A percentile compares a stretch with the other conserved stretches of the same genome.
phyloP scores from a whole-genome alignment of 2,329 filamentous ascomycete species.

The Sporothrix curviconia region DNA sequence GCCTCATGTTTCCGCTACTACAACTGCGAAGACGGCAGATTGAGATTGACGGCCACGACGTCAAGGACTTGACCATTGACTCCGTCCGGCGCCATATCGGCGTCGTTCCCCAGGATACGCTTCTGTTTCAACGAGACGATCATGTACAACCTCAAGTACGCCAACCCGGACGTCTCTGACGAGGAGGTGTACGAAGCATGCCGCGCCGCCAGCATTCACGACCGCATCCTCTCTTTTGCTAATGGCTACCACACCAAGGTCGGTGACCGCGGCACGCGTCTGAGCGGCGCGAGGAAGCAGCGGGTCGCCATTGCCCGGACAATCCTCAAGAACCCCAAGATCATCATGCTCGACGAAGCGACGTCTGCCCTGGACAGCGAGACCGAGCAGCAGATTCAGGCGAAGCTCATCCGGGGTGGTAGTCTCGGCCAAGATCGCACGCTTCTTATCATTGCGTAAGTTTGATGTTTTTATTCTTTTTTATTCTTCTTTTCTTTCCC shows the following conservation, averaged over 20 bases:
- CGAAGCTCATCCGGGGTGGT: constrained; percentile 58
- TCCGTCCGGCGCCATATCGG: constrained; percentile 88
- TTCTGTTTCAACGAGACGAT: constrained; percentile 52
- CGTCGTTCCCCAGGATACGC: constrained; percentile 93
- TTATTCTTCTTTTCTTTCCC: neutral
- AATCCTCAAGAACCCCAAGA: constrained; percentile 61
- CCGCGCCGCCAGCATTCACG: constrained; percentile 48
- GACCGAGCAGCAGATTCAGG: constrained; percentile 52
- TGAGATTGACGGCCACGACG: constrained; percentile 74
- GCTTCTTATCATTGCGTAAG: constrained; percentile 87
- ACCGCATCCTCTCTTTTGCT: constrained; percentile 46
- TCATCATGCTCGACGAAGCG: constrained; percentile 65
- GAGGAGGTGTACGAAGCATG: constrained; percentile 46
- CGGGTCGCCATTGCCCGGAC: constrained; percentile 57
- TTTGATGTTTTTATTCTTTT: constrained; percentile 20
- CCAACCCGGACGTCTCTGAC: constrained; percentile 41
- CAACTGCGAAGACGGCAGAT: constrained; percentile 75
- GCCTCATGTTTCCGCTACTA: constrained; percentile 96
- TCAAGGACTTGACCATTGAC: constrained; percentile 83
- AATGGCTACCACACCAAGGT: constrained; percentile 49
- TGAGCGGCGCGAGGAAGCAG: constrained; percentile 57
- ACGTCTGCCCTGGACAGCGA: constrained; percentile 62
- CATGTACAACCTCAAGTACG: constrained; percentile 50
- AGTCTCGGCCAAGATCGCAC: constrained; percentile 76
- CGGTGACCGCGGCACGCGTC: constrained; percentile 45